These are phyloP conservation scores for Kodamaea sp. DNA, from an alignment of 1,139 yeast species.

Conservation along the genomic window DNA sequence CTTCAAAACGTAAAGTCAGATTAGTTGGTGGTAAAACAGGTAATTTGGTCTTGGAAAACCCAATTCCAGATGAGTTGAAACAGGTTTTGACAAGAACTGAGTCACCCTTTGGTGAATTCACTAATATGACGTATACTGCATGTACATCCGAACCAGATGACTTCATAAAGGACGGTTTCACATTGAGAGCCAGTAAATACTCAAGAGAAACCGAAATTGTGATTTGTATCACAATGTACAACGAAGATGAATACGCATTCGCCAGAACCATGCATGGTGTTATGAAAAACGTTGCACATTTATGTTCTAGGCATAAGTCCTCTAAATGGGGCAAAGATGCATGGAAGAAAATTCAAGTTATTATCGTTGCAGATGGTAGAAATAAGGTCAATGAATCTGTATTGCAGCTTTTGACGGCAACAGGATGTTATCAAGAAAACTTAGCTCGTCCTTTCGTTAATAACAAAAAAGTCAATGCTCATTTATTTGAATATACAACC, in stretches of 20 bases:
- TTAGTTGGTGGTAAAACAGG: constrained; percentile 62
- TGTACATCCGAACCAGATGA: constrained; percentile 88
- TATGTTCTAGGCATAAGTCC: constrained; percentile 75
- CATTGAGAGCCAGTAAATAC: constrained; percentile 76
- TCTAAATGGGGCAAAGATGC: constrained; percentile 92
- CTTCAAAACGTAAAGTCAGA: constrained; percentile 52
- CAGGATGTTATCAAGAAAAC: constrained; percentile 95
- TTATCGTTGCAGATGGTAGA: constrained; percentile 91
- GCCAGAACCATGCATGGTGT: constrained; percentile 93
- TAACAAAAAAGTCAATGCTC: constrained; percentile 86
- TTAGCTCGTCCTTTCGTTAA: constrained; percentile 92
- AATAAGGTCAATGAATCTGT: constrained; percentile 79
- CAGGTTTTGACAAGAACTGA: constrained; percentile 78
- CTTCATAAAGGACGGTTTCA: constrained; percentile 75
- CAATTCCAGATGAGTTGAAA: constrained; percentile 82
- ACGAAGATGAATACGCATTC: constrained; percentile 83
- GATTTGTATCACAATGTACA: constrained; percentile 92
- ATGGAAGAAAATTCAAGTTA: constrained; percentile 92
- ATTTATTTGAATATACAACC: constrained; percentile 89
- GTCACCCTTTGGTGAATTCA: constrained; percentile 76
- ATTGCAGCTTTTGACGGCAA: constrained; percentile 79
- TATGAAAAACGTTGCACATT: constrained; percentile 84
- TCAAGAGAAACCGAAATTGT: constrained; percentile 88
- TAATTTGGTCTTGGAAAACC: constrained; percentile 84
- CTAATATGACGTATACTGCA: constrained; percentile 93